Conservation (phyloP, 148 eudicot genomes). For the Mesembryanthemum crystallinum region DNA sequence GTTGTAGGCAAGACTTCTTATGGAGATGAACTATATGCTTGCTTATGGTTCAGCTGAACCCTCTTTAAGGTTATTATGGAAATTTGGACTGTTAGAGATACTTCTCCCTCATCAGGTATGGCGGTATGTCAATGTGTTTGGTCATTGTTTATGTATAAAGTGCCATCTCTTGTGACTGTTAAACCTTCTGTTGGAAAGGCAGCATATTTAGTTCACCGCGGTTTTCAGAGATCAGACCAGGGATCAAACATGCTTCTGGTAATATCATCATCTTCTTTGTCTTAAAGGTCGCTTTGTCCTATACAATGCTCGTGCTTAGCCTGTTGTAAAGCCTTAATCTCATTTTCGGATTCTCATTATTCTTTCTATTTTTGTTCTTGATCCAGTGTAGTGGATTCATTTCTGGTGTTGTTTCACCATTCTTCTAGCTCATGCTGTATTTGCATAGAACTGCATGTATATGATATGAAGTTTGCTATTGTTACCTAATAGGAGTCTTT, state of each 20-base stretch:
- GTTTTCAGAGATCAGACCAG: conserved; percentile 67
- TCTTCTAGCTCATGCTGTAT: no score
- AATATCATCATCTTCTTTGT: conserved; percentile 18
- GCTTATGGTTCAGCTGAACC: conserved; percentile 96
- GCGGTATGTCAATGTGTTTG: neutral
- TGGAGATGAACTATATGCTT: conserved; percentile 95
- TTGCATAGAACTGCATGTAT: neutral
- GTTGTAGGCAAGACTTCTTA: conserved; percentile 65
- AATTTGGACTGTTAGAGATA: conserved; percentile 62
- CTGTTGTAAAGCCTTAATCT: neutral
- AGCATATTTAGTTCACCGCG: conserved; percentile 66
- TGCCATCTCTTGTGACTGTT: conserved; percentile 13
- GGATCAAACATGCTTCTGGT: conserved; percentile 95
- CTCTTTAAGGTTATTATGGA: conserved; percentile 84
- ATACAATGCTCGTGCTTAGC: neutral
- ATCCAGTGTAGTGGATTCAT: neutral
- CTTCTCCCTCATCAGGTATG: conserved; percentile 86
- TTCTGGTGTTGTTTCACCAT: neutral
- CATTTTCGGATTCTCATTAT: neutral
- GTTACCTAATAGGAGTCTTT: neutral
- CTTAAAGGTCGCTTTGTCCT: neutral
- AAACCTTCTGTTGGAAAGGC: conserved; percentile 49
- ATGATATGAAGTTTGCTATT: neutral
- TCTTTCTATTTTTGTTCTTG: neutral
- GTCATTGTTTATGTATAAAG: conserved; percentile 12